Percentiles rank a stretch among this genome's conserved stretches.
Conservation (phyloP, 83 land plant species). For the Thuja plicata region DNA sequence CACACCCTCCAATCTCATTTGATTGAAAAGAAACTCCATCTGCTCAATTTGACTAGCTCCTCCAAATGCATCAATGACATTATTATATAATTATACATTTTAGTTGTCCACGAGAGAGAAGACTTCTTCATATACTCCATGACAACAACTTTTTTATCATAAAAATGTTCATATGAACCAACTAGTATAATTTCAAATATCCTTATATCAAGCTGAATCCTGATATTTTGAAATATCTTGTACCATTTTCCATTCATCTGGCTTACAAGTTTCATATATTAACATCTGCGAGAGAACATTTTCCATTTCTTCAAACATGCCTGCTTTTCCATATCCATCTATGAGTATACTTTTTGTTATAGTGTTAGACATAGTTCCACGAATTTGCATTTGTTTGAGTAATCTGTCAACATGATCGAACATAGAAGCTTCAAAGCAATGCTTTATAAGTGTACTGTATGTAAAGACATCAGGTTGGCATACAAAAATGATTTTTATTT, state of each 20-base stretch:
- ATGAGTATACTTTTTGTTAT: slow-evolving; percentile 89
- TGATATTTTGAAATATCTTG: slow-evolving; percentile 60
- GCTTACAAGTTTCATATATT: slow-evolving; percentile 36
- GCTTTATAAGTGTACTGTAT: slow-evolving; percentile 77
- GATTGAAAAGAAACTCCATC: slow-evolving; percentile 71
- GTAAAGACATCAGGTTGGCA: slow-evolving; percentile 91
- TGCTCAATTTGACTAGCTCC: slow-evolving; percentile 69
- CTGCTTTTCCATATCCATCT: slow-evolving; percentile 83
- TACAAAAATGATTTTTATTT: slow-evolving; percentile 61
- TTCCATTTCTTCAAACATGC: slow-evolving; percentile 71
- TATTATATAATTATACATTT: slow-evolving; percentile 85
- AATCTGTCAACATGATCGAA: slow-evolving; percentile 58
- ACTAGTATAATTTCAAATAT: slow-evolving; percentile 84
- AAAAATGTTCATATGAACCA: slow-evolving; percentile 70
- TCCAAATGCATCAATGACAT: slow-evolving; percentile 83
- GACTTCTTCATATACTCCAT: slow-evolving; percentile 84
- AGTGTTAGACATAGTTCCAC: slow-evolving; percentile 61
- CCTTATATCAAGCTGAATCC: slow-evolving; percentile 78
- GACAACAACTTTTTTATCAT: slow-evolving; percentile 84
- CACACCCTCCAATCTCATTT: slow-evolving; percentile 79
- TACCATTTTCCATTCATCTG: slow-evolving; percentile 90
- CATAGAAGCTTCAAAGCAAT: slow-evolving; percentile 64
- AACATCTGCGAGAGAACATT: slow-evolving; percentile 63
- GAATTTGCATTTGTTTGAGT: slow-evolving; percentile 63
- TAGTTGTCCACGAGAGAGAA: slow-evolving; percentile 67